Evolutionary conservation across 2,329 filamentous ascomycete species (phyloP), one percentile per base, ranked within the genome.

Genomic region (Cyanodermella asteris): DNA sequence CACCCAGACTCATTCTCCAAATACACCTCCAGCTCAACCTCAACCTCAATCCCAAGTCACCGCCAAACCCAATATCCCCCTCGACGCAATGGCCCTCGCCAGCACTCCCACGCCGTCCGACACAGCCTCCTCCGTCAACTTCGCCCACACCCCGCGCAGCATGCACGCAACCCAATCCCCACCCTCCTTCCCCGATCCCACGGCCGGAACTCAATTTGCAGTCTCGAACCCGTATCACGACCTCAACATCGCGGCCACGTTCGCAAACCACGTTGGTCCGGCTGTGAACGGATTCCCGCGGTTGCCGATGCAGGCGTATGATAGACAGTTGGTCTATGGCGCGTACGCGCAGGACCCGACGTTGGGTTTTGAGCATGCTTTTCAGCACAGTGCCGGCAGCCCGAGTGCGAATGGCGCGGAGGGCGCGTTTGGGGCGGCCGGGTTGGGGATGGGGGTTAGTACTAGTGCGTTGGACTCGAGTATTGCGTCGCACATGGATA

Each of bases 301-400:
- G 20, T 20, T 9, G 14, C 32, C 6, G 27, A 31, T 15, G 18
- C 22, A 7, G 18, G 22, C 3, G 56, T 68, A 26, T 9, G 74
- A 82, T 37, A 61, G 73, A 3, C 73, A 80, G 38, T 65, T 81
- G 33, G 70, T 80, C 2, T 77, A 78, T 33, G 70, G 69, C 18
- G 72, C 70, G 2, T 84, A 81, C 39, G 55, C 57, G 6, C 45
- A 65, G 37, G 49, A 68, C 43, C 49, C 50, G 5, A 39, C 34
- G n/a, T n/a, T n/a, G n/a, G n/a, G 8, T 31, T 26, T 15, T 22
- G 24, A n/a, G 28, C 31, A n/a, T 32, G 39, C 11, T 36, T 44
- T 13, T 44, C 47, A 25, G 36, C 46, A 38, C 15, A 30, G 37
- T 16, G 27, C 20, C 20, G 23, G 27, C 15, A 36, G 31, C 28